phyloP scores from a whole-genome alignment of 1,139 yeast genomes.

The Suhomyces panamericanus region DNA sequence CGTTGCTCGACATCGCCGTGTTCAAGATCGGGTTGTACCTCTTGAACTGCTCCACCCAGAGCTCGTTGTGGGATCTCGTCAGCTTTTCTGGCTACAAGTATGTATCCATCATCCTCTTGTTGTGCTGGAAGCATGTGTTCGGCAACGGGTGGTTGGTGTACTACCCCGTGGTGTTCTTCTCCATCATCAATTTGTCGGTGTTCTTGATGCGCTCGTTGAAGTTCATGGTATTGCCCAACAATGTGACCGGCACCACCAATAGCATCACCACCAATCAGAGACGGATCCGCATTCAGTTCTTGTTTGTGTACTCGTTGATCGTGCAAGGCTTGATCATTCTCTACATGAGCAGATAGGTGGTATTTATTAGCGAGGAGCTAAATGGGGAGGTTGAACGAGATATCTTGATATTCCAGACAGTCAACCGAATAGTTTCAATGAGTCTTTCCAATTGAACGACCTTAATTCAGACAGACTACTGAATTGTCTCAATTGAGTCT shows the following conservation, averaged over 20 bases:
- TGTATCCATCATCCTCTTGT: slow-evolving; percentile 66
- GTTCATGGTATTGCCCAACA: slow-evolving; percentile 62
- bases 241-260: slow-evolving; percentile 46
- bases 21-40: slow-evolving; percentile 48
- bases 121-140: slow-evolving; percentile 48
- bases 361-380: neutral
- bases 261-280: slow-evolving; percentile 66
- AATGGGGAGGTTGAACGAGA: too few species aligned
- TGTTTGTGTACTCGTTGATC: slow-evolving; percentile 82
- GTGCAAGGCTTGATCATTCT: slow-evolving; percentile 50
- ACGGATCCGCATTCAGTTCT: slow-evolving; percentile 80
- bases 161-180: slow-evolving; percentile 42
- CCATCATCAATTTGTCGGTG: slow-evolving; percentile 57
- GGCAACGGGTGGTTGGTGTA: slow-evolving; percentile 38
- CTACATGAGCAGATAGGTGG: slow-evolving; percentile 31
- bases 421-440: too few species aligned
- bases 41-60: slow-evolving; percentile 53
- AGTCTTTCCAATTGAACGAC: too few species aligned
- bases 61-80: slow-evolving; percentile 71
- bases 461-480: too few species aligned
- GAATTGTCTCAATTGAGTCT: too few species aligned
- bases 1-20: slow-evolving; percentile 62
- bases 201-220: slow-evolving; percentile 83
- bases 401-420: too few species aligned
- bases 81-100: slow-evolving; percentile 95